Percentiles rank a stretch among this genome's conserved stretches.
These are phyloP conservation scores for Rhodomyrtus psidioides DNA, from an alignment of 441 rosid genomes.

Conservation along the genomic window DNA sequence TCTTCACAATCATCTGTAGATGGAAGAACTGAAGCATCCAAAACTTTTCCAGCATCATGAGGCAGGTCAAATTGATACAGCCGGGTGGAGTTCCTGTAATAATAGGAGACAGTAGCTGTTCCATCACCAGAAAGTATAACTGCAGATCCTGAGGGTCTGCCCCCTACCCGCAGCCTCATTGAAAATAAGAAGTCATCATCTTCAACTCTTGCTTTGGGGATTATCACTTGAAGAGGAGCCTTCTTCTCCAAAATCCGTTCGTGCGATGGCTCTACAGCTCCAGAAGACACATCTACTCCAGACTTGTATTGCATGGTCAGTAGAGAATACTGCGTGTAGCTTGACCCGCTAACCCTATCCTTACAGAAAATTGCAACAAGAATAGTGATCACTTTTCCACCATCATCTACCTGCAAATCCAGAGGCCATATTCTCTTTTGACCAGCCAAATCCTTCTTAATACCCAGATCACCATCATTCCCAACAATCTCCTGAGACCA, in stretches of 20 bases:
- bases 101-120: constrained; percentile 82
- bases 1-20: constrained; percentile 62
- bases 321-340: constrained; percentile 90
- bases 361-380: constrained; percentile 90
- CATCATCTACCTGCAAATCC: constrained; percentile 74
- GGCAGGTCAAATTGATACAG: constrained; percentile 95
- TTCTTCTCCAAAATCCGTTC: constrained; percentile 77
- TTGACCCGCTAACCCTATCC: constrained; percentile 80
- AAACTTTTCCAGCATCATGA: constrained; percentile 89
- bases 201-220: constrained; percentile 96
- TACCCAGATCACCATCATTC: constrained; percentile 71
- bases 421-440: constrained; percentile 95
- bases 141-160: constrained; percentile 80
- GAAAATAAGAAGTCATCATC: constrained; percentile 82
- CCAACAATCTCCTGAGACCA: constrained; percentile 91
- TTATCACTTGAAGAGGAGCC: constrained; percentile 84
- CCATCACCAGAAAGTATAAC: constrained; percentile 93
- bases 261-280: constrained; percentile 6
- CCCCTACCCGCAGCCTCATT: constrained; percentile 82
- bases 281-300: constrained; percentile 27
- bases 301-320: constrained; percentile 76
- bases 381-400: constrained; percentile 67
- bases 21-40: constrained; percentile 89
- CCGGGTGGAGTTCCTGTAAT: constrained; percentile 51
- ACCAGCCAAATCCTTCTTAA: constrained; percentile 89